Conservation (phyloP, 176 grass and related monocot genomes). For the Phragmites australis region DNA sequence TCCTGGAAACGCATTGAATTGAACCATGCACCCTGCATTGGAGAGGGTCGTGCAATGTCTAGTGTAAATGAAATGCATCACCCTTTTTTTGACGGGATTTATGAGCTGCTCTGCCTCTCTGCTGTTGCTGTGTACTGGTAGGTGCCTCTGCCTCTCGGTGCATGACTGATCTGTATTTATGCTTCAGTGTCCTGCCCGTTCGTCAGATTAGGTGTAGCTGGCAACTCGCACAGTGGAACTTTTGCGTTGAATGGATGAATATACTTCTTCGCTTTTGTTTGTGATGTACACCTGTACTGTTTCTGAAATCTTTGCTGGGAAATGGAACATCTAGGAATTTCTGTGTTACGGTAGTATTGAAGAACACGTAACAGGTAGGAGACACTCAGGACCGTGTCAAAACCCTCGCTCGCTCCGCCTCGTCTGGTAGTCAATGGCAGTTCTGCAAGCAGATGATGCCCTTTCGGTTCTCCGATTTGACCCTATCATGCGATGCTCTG, state of each 20-base stretch:
- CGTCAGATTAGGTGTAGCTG: neutral
- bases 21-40: constrained; percentile 34
- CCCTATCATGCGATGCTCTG: neutral
- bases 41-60: constrained; percentile 42
- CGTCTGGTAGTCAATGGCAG: constrained; percentile 41
- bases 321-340: neutral
- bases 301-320: neutral
- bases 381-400: neutral
- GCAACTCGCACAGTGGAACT: neutral
- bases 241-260: neutral
- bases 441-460: constrained; percentile 33
- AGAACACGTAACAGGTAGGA: neutral
- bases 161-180: constrained; percentile 17
- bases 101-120: constrained; percentile 9
- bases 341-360: neutral
- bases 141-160: neutral
- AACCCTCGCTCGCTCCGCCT: neutral
- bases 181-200: neutral
- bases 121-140: constrained; percentile 1
- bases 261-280: neutral
- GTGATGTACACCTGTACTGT: neutral
- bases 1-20: constrained; percentile 52
- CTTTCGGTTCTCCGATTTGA: constrained; percentile 2
- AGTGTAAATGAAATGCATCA: constrained; percentile 44
- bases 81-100: constrained; percentile 24